Conservation (phyloP, 208 protist species). For the Trypanosoma scelopori region DNA sequence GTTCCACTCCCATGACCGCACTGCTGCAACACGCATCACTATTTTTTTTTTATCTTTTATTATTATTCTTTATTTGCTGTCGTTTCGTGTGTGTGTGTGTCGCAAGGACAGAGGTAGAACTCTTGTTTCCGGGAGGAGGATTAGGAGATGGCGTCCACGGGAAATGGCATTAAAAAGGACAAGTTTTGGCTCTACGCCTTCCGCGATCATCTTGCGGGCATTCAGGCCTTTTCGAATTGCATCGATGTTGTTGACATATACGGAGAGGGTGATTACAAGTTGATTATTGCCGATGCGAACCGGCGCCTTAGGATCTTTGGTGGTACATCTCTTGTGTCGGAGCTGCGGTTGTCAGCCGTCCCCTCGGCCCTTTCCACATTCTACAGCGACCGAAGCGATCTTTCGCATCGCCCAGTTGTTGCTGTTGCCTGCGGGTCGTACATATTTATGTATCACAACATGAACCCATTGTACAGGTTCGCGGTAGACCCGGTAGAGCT, state of each 20-base stretch:
- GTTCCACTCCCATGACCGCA: background rate
- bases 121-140: background rate
- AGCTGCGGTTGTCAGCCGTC: constrained; percentile 82
- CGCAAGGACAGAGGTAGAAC: background rate
- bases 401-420: constrained; percentile 58
- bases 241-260: constrained; percentile 84
- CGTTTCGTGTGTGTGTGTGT: constrained; percentile 2
- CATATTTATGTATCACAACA: constrained; percentile 92
- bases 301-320: constrained; percentile 82
- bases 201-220: constrained; percentile 84
- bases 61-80: constrained; percentile 16
- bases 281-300: constrained; percentile 86
- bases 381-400: constrained; percentile 64
- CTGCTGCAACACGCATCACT: background rate
- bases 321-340: constrained; percentile 77
- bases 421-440: constrained; percentile 85
- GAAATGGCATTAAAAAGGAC: constrained; percentile 8
- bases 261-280: constrained; percentile 93
- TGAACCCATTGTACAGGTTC: constrained; percentile 93
- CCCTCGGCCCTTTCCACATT: constrained; percentile 85
- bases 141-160: constrained; percentile 11
- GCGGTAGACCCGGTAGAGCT: constrained; percentile 64
- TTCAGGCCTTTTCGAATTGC: constrained; percentile 72
- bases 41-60: constrained; percentile 20
- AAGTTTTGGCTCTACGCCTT: constrained; percentile 93